Base-by-base conservation (phyloP, 192 early-diverging fungal species). In the Coemansia sp. region DNA sequence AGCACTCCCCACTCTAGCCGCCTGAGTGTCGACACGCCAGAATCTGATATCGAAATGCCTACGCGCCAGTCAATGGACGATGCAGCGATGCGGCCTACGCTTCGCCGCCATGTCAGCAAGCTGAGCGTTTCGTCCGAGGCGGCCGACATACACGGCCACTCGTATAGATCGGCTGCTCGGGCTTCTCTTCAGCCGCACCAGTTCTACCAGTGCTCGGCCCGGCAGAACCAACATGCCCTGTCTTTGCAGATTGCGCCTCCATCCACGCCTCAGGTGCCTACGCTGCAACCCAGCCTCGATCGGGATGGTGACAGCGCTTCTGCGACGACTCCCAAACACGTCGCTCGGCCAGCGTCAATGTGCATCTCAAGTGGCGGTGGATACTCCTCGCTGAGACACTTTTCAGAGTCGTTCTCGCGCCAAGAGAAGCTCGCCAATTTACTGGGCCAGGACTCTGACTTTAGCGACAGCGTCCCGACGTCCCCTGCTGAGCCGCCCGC, bases 41-140 rank as follows among this genome's bases (percentile, higher is more conserved):
- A 82, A 17, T 66, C 64, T 4, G 74, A 77, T 56, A 63, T 60
- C 6, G 79, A 82, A 41, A 22, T 71, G 42, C 72, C 79, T 20
- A 64, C 67, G 47, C 79, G 79, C 6, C 79, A 71, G 24, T 82
- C 79, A 15, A 59, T 82, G 60, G 79, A 82, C 46, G 79, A 82
- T 32, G 19, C 71, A 27, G 72, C 58, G 17, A 36, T 63, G 43
- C 70, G 71, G 19, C 67, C 71, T 29, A 40, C 71, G 35, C 79
- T 82, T 45, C 57, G 60, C 15, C 74, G 73, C 51, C 79, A 77
- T 37, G 46, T 65, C 5, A 82, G 79, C 61, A 68, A 70, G 39
- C 60, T 82, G 43, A 82, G 79, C 53, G 63, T 77, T 15, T 77
- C 79, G 4, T 77, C 79, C 0, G 79, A 82, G 19, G 65, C 61